Evolutionary conservation across 2,329 filamentous ascomycete genomes (phyloP), one percentile per base, ranked within the genome.

Genomic region (Stachybotrys chlorohalonatus): DNA sequence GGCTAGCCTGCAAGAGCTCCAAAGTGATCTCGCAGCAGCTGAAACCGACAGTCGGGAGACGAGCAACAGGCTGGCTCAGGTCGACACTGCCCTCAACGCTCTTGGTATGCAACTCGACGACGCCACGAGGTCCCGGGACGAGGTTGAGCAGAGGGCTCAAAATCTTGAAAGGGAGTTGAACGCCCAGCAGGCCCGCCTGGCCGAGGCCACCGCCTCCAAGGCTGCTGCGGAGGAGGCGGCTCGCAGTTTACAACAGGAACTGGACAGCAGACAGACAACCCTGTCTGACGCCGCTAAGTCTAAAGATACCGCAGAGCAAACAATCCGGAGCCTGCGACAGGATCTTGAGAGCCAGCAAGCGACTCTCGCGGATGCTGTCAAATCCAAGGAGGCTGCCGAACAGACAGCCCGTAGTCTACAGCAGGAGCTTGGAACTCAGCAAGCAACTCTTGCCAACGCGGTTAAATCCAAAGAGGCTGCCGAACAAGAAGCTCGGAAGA

Each of bases 1-100:
- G 52, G 60, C 57, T 52, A 60, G 63, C 17, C 50, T 64, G 13
- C 42, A 45, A 8, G 53, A 56, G n/a, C 45, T 57, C 46, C 56
- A 58, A 32, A 39, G 8, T 11, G 52, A 45, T 45, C 46, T 55
- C 5, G 53, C 45, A 31, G 17, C 52, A n/a, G 60, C 63, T 7
- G 74, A 80, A 59, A 64, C 72, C 13, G 70, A 68, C 50, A 66
- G 65, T 52, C 70, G 68, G 54, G 73, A 74, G 17, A 66, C 74
- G 7, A 62, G 63, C 39, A 58, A 64, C 51, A 65, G 68, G 47
- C 54, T 72, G 51, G 59, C 64, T 11, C 61, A 67, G 32, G 57
- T 71, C 17, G 68, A 69, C 52, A 56, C 57, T 0, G 59, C 63
- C 24, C 66, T 69, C 31, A 59, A 58, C n/a, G 57, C 60, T 7